Evolutionary conservation across 2,329 filamentous ascomycete genomes (phyloP).

Genomic region (Xylariaceae sp.): DNA sequence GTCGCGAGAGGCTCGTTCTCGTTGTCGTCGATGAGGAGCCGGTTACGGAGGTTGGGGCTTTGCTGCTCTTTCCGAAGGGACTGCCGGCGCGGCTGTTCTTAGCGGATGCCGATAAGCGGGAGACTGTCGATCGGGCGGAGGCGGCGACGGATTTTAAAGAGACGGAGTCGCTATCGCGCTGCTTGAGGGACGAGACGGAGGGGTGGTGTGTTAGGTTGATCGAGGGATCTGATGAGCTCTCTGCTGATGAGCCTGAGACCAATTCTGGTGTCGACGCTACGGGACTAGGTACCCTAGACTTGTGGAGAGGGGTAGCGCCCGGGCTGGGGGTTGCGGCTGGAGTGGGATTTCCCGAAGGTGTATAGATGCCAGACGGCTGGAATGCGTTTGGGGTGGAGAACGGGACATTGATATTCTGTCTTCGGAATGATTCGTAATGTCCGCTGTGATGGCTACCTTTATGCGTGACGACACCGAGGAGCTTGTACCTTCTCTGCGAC

Average conservation of each 20-base stretch:
- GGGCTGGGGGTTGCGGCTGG: conserved; percentile 41
- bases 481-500: conserved; percentile 74
- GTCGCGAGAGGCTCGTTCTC: conserved; percentile 13
- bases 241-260: conserved; percentile 37
- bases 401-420: conserved; percentile 75
- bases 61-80: conserved; percentile 21
- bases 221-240: conserved; percentile 39
- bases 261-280: conserved; percentile 48
- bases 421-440: conserved; percentile 93
- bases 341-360: conserved; percentile 54
- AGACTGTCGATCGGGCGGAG: conserved; percentile 55
- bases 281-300: conserved; percentile 39
- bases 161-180: conserved; percentile 47
- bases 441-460: conserved; percentile 95
- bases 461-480: conserved; percentile 86
- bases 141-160: conserved; percentile 57
- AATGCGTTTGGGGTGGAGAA: conserved; percentile 82
- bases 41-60: conserved; percentile 21
- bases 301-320: conserved; percentile 44
- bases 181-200: conserved; percentile 26
- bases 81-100: conserved; percentile 32
- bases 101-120: conserved; percentile 43
- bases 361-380: conserved; percentile 71
- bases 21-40: conserved; percentile 8
- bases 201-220: conserved; percentile 22